Evolutionary conservation across 495 filamentous ascomycete species (phyloP).

Genomic region (Penicillium lividum): DNA sequence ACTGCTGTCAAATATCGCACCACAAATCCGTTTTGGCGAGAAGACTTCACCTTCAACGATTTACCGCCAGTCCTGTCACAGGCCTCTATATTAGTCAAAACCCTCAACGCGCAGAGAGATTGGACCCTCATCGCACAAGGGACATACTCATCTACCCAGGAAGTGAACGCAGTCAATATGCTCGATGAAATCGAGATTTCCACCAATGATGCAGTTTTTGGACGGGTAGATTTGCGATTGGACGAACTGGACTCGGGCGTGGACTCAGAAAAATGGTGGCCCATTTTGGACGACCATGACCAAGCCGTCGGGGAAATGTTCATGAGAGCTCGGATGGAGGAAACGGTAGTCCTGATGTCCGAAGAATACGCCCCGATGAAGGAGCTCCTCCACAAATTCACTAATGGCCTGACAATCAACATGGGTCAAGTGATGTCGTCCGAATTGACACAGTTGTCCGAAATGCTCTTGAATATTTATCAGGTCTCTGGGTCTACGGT

Average conservation of each 20-base stretch:
- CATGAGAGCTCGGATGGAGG: conserved; percentile 79
- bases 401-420: conserved; percentile 78
- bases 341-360: conserved; percentile 83
- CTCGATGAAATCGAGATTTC: conserved; percentile 54
- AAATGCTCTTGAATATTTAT: conserved; percentile 89
- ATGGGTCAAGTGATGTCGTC: conserved; percentile 78
- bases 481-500: conserved; percentile 87
- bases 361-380: conserved; percentile 83
- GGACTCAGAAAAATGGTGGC: conserved; percentile 89
- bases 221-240: conserved; percentile 80
- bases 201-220: conserved; percentile 61
- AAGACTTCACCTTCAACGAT: conserved; percentile 85
- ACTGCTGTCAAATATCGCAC: conserved; percentile 82
- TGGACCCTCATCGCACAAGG: conserved; percentile 54
- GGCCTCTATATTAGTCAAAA: conserved; percentile 81
- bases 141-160: conserved; percentile 44
- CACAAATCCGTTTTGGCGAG: conserved; percentile 89
- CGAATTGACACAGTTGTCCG: conserved; percentile 75
- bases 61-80: conserved; percentile 78
- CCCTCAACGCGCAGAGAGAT: conserved; percentile 53
- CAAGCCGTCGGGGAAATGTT: conserved; percentile 84
- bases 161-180: conserved; percentile 43
- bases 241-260: conserved; percentile 77
- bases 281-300: conserved; percentile 69
- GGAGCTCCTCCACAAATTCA: conserved; percentile 82